Evolutionary conservation across 139 green algal genomes (phyloP).

Genomic region (Coccomyxa sp.): DNA sequence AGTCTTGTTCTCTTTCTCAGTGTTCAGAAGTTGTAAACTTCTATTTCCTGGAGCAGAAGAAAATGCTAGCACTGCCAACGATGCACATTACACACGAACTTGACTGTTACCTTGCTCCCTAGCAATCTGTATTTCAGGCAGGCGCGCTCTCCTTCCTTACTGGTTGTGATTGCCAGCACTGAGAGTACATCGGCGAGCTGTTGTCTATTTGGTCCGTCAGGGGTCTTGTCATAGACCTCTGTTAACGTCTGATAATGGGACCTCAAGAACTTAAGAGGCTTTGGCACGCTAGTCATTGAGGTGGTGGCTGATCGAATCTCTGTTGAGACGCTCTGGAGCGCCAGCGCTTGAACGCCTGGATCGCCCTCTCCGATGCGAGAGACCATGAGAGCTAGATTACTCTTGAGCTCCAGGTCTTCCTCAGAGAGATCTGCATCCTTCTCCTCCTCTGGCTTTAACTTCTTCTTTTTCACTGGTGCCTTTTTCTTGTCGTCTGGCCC

Average conservation of each 20-base stretch:
- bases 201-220: slow-evolving; percentile 30
- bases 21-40: too few species aligned
- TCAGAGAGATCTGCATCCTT: slow-evolving; percentile 75
- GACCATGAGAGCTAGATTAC: slow-evolving; percentile 88
- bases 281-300: slow-evolving; percentile 97
- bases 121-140: slow-evolving; percentile 74
- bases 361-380: slow-evolving; percentile 57
- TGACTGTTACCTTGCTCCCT: neutral
- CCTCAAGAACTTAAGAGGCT: slow-evolving; percentile 97
- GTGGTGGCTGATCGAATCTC: slow-evolving; percentile 83
- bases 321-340: slow-evolving; percentile 46
- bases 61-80: too few species aligned
- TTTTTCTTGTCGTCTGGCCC: slow-evolving; percentile 7
- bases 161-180: slow-evolving; percentile 89
- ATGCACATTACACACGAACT: too few species aligned
- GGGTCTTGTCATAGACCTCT: slow-evolving; percentile 49
- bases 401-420: slow-evolving; percentile 88
- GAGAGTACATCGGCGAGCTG: slow-evolving; percentile 92
- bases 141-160: slow-evolving; percentile 64
- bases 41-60: too few species aligned
- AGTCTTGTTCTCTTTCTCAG: too few species aligned
- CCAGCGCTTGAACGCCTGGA: slow-evolving; percentile 57
- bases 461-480: slow-evolving; percentile 9
- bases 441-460: slow-evolving; percentile 31
- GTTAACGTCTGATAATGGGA: slow-evolving; percentile 81